These are phyloP conservation scores for Naegleria lovaniensis DNA, from an alignment of 208 protist genomes.

Conservation along the genomic window DNA sequence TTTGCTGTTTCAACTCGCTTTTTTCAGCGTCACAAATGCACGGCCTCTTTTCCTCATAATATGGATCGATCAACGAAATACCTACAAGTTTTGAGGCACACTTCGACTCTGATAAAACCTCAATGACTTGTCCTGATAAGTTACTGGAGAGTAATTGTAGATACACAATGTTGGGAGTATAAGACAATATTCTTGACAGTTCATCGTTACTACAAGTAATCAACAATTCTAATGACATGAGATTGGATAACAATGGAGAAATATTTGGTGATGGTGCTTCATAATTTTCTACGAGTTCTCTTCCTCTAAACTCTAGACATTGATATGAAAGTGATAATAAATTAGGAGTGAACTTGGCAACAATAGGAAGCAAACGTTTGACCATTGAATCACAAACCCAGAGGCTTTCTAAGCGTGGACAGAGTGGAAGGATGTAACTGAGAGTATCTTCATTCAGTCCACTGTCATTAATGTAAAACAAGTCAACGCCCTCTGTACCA, in stretches of 20 bases:
- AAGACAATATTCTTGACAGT: neutral
- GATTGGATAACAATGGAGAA: neutral
- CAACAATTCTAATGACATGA: neutral
- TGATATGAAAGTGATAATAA: neutral
- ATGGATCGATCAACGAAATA: neutral
- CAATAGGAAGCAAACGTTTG: neutral
- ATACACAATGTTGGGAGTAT: neutral
- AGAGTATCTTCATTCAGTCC: neutral
- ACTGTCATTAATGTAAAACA: neutral
- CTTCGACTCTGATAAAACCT: neutral
- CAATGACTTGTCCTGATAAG: neutral
- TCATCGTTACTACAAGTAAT: neutral
- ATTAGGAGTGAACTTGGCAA: neutral
- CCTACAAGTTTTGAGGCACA: neutral
- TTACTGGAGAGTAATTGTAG: neutral
- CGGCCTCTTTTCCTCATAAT: neutral
- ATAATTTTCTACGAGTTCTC: neutral
- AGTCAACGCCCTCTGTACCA: neutral
- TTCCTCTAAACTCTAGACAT: neutral
- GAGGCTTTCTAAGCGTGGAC: neutral
- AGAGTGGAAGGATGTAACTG: neutral
- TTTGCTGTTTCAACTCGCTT: neutral
- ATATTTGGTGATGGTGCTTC: neutral
- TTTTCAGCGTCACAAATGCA: neutral
- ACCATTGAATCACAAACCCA: neutral